Conservation (phyloP, 805 yeast species). For the Ogataea zsoltii region DNA sequence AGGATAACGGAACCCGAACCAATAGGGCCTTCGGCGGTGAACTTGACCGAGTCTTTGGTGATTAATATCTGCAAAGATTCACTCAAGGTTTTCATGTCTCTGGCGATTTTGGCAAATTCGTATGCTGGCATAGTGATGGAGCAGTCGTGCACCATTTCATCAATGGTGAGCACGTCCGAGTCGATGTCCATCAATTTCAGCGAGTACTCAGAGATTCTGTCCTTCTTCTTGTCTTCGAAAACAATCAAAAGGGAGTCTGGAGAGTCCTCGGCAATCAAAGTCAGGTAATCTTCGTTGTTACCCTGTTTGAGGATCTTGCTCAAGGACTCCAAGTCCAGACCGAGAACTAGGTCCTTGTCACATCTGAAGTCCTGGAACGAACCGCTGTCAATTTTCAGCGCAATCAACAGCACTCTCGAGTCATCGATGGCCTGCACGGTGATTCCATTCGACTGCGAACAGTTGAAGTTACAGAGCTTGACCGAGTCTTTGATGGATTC, state of each 20-base stretch:
- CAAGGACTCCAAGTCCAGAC: constrained; percentile 85
- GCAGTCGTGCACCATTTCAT: constrained; percentile 89
- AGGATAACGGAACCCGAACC: constrained; percentile 86
- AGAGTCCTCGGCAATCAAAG: constrained; percentile 74
- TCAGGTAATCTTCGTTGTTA: constrained; percentile 82
- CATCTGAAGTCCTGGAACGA: constrained; percentile 93
- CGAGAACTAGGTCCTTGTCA: constrained; percentile 89
- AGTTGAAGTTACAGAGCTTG: constrained; percentile 92
- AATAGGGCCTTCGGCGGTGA: constrained; percentile 86
- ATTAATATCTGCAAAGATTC: constrained; percentile 86
- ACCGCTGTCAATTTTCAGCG: constrained; percentile 81
- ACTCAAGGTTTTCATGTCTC: constrained; percentile 83
- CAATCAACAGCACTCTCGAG: constrained; percentile 90
- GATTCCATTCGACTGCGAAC: constrained; percentile 85
- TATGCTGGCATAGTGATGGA: constrained; percentile 82
- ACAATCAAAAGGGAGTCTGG: constrained; percentile 79
- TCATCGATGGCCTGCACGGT: constrained; percentile 97
- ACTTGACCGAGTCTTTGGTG: constrained; percentile 89
- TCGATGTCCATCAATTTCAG: constrained; percentile 95
- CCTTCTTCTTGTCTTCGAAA: constrained; percentile 90
- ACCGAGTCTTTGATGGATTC: constrained; percentile 95
- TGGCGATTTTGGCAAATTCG: constrained; percentile 86
- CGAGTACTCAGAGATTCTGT: constrained; percentile 87
- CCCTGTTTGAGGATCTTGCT: constrained; percentile 90
- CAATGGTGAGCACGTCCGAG: constrained; percentile 89